These are phyloP conservation scores for Puccinia triticina DNA, from an alignment of 1,284 basidiomycete genomes.

Conservation along the genomic window DNA sequence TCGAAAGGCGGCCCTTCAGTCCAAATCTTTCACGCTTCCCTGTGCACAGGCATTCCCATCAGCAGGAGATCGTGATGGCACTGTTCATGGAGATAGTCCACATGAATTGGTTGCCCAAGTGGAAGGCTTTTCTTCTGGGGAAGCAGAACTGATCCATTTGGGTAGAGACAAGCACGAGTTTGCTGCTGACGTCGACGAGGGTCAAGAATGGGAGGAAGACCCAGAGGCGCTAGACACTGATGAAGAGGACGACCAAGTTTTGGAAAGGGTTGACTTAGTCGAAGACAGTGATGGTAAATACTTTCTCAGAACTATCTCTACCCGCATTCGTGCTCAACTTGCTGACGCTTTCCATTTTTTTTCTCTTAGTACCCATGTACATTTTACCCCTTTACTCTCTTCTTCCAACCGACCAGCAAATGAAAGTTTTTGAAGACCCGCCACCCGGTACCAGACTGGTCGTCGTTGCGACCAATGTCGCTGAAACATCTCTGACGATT, in stretches of 20 bases:
- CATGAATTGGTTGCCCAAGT: slow-evolving; percentile 44
- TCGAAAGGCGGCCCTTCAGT: slow-evolving; percentile 56
- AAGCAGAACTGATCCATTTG: slow-evolving; percentile 60
- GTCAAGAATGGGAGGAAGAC: slow-evolving; percentile 60
- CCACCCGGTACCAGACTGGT: slow-evolving; percentile 70
- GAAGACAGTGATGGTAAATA: slow-evolving; percentile 62
- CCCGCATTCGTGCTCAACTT: neutral
- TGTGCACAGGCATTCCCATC: neutral
- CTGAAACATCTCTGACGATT: slow-evolving; percentile 77
- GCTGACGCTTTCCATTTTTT: neutral
- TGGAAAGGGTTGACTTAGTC: slow-evolving; percentile 59
- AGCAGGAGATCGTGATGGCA: slow-evolving; percentile 12
- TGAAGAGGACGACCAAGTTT: slow-evolving; percentile 61
- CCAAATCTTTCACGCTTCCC: slow-evolving; percentile 53
- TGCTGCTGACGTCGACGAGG: slow-evolving; percentile 64
- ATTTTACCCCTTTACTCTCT: slow-evolving; percentile 75
- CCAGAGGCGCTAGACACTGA: slow-evolving; percentile 62
- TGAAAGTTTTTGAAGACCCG: slow-evolving; percentile 72
- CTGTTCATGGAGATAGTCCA: slow-evolving; percentile 43
- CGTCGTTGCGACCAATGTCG: slow-evolving; percentile 76
- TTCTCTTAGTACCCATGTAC: slow-evolving; percentile 68
- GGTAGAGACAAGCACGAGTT: slow-evolving; percentile 60
- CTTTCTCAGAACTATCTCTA: slow-evolving; percentile 2
- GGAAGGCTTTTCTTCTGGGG: slow-evolving; percentile 55
- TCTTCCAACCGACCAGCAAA: slow-evolving; percentile 72